phyloP scores from a whole-genome alignment of 2,329 filamentous ascomycete species.

The Thelonectria blattea region DNA sequence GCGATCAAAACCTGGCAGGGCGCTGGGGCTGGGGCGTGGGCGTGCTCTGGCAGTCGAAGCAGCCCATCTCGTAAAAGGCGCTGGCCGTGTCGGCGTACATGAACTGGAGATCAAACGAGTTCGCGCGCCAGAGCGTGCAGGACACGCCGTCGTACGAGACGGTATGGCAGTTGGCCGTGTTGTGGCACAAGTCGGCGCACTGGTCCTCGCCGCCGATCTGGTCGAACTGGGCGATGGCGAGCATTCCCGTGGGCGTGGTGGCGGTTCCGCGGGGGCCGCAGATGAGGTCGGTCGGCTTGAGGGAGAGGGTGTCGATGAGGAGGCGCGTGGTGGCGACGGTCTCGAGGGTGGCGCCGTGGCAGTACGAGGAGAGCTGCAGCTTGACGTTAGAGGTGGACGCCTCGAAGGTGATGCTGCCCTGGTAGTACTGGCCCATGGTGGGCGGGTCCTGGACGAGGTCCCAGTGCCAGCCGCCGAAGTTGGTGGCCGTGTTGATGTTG shows the following conservation, averaged over 20 bases:
- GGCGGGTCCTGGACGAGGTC: not conserved
- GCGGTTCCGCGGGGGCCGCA: not conserved
- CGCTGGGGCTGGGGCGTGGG: too few species aligned
- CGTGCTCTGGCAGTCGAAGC: not conserved
- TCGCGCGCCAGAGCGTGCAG: not conserved
- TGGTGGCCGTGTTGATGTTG: not conserved
- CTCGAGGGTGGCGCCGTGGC: not conserved
- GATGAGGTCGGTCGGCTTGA: not conserved
- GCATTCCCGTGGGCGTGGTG: not conserved
- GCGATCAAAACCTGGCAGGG: too few species aligned
- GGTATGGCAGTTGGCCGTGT: not conserved
- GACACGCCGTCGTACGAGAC: not conserved
- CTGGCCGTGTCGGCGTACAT: not conserved
- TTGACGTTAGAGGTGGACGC: not conserved
- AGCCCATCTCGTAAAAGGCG: not conserved
- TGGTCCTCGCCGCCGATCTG: not conserved
- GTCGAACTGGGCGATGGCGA: not conserved
- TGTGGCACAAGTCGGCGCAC: not conserved
- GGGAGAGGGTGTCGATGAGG: not conserved
- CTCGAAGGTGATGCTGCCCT: not conserved
- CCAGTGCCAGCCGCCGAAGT: not conserved
- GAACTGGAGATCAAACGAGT: not conserved
- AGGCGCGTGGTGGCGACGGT: not conserved
- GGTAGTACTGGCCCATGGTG: not conserved
- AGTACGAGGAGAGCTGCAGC: not conserved